Evolutionary conservation across 371 early-diverging fungal genomes (phyloP), one percentile per base, ranked within the genome.

Genomic region (Actinomortierella ambigua): DNA sequence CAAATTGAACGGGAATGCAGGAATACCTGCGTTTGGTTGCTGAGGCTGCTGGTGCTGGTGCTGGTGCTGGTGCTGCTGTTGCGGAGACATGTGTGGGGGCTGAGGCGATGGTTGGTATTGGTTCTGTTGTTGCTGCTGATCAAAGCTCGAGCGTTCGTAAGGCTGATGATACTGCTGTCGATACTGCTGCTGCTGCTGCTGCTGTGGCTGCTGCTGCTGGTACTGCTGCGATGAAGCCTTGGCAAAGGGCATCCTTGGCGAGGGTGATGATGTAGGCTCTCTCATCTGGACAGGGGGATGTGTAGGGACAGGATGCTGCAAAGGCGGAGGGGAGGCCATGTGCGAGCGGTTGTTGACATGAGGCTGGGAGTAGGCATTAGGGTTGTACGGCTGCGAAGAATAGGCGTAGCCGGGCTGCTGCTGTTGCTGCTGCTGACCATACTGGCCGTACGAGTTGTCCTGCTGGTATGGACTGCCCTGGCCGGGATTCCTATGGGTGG

Each of bases 291-390:
- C 81, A 50, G 85, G 85, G 26, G 88, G 88, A 79, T 87, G 88
- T 55, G 84, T 84, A 49, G 88, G 88, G 20, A 87, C 82, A 23
- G 88, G 88, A 76, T 88, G 88, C 52, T 87, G 87, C 46, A 88
- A 71, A n/a, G 88, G 88, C n/a, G 88, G 88, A 44, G 88, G 87
- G 28, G 88, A 71, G 20, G 71, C 39, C 65, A 71, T 57, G 44
- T 69, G 69, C 58, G 41, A 55, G 17, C 63, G 57, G 56, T 23
- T 64, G 65, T 40, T 71, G 69, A 52, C 75, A 70, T n/a, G 77
- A 64, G 44, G 57, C n/a, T 47, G 51, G 20, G 47, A 43, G 46
- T 76, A 76, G 40, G 76, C 65, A 57, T 69, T 76, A 20, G 76
- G 70, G 41, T 62, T 69, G 51, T 76, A 76, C 51, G 63, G 69